These are phyloP conservation scores for Saccharomyces paradoxus DNA, from an alignment of 805 yeast genomes.

Conservation along the genomic window DNA sequence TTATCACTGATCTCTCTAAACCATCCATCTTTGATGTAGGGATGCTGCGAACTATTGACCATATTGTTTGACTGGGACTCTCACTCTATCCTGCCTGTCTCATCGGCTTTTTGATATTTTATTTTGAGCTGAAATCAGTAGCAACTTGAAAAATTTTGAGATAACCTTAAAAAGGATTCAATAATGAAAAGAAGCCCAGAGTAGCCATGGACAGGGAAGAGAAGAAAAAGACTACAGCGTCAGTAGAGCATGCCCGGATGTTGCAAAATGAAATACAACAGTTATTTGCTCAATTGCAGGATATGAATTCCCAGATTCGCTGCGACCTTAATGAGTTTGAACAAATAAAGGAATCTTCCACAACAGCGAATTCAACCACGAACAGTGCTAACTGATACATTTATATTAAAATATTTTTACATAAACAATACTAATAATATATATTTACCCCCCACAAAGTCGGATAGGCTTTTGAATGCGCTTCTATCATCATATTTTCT, in stretches of 20 bases:
- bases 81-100: background rate
- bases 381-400: background rate
- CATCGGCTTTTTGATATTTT: constrained; percentile 1
- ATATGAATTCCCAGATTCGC: constrained; percentile 19
- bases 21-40: constrained; percentile 57
- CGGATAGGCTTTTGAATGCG: background rate
- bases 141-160: background rate
- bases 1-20: constrained; percentile 66
- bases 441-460: background rate
- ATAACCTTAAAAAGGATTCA: background rate
- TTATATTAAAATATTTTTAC: background rate
- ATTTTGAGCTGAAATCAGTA: background rate
- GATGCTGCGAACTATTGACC: constrained; percentile 4
- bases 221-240: background rate
- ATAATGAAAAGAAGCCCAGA: background rate
- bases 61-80: background rate
- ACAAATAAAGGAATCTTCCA: background rate
- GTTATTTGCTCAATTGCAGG: constrained; percentile 14
- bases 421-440: background rate
- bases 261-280: constrained; percentile 23
- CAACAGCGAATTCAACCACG: background rate
- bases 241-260: constrained; percentile 7
- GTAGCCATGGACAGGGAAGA: background rate
- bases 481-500: background rate
- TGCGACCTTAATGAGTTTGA: constrained; percentile 25